Evolutionary conservation across 2,329 filamentous ascomycete species (phyloP), one percentile per base, ranked within the genome.

Genomic region (Ustulina deusta): DNA sequence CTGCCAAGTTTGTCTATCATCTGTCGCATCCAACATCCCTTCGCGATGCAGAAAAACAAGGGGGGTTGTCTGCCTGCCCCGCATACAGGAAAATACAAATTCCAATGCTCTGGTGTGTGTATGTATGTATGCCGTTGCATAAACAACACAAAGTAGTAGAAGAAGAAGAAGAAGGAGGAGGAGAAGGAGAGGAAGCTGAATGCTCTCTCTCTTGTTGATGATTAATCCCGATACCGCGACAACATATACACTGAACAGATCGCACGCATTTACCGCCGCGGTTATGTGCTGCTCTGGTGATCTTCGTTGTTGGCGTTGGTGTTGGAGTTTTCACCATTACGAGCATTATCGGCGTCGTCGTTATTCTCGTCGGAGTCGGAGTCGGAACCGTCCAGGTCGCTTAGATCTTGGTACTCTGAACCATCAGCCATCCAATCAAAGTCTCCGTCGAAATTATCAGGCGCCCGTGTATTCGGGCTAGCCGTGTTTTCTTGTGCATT

Each of bases 351-450:
- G 6, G 20, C 15, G 9, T 46, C 32, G 29, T 29, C 5, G 20
- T 40, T n/a, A 6, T 36, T 20, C 1, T 6, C 22, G 6, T 56
- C 22, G 22, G 25, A 27, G 34, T 34, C 42, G n/a, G 9, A 27
- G 11, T 52, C 46, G 22, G 20, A 38, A 49, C 52, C 25, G 32
- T 27, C 48, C 11, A 57, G 17, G 34, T 64, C 61, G n/a, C 22
- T 32, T 13, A 57, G 15, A 34, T 61, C 20, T 25, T 44, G 13
- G n/a, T 57, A 4, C 2, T 52, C 65, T 9, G 52, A 65, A 22
- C 25, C 42, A 38, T 49, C 51, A 15, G 11, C 6, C 25, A 48
- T 51, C 66, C 62, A 68, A 34, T 66, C 62, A 17, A 62, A 54
- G 0, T 15, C 38, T 29, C 46, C 38, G 1, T 32, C n/a, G 13